These are phyloP conservation scores for Talaromyces sp. DNA, from an alignment of 2,329 filamentous ascomycete genomes.

Conservation along the genomic window DNA sequence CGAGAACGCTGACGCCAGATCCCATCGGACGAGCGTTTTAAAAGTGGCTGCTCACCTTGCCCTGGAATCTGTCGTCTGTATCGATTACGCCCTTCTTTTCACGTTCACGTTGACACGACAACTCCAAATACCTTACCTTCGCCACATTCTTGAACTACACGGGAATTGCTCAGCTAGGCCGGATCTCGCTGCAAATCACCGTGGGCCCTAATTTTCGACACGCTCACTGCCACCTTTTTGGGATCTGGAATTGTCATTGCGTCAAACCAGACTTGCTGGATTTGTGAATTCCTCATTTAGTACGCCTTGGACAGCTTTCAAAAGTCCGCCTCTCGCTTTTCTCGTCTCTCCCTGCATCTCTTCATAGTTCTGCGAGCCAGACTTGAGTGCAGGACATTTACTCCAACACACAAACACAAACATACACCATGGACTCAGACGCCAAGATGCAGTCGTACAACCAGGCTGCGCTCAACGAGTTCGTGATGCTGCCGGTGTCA, in stretches of 20 bases:
- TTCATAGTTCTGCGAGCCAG: constrained; percentile 6
- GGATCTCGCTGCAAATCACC: constrained; percentile 14
- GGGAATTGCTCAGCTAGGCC: constrained; percentile 24
- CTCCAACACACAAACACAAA: neutral
- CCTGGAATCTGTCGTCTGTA: neutral
- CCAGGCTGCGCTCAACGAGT: constrained; percentile 42
- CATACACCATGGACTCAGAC: constrained; percentile 15
- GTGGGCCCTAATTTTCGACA: neutral
- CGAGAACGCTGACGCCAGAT: neutral
- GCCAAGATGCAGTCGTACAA: constrained; percentile 22
- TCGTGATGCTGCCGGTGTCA: constrained; percentile 43
- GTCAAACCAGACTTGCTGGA: neutral
- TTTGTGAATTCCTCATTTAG: neutral
- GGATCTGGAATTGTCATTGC: neutral
- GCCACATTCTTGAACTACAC: constrained; percentile 22
- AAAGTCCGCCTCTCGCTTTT: neutral
- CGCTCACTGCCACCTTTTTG: neutral
- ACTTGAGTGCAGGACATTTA: neutral
- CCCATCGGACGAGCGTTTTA: neutral
- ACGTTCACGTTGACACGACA: constrained; percentile 28
- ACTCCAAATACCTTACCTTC: constrained; percentile 29
- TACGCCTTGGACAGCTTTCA: neutral
- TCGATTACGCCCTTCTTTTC: constrained; percentile 16
- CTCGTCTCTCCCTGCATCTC: neutral
- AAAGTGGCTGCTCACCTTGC: neutral